A percentile compares a stretch with the other conserved stretches of the same genome.
phyloP scores from a whole-genome alignment of 108 stramenopile species.

The Skeletonema costatum region DNA sequence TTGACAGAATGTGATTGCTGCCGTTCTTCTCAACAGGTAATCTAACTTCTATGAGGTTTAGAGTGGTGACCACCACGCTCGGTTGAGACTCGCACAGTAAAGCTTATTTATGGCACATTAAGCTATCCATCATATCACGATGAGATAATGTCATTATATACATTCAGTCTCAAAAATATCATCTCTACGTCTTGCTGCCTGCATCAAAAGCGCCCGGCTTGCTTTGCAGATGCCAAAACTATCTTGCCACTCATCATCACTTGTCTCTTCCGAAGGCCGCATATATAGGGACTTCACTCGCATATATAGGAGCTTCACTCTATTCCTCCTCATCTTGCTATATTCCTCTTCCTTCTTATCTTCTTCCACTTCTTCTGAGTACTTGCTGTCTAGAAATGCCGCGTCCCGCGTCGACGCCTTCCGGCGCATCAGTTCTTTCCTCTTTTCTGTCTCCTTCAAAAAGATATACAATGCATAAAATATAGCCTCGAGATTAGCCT shows the following conservation, averaged over 20 bases:
- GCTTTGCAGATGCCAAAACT: conserved; percentile 39
- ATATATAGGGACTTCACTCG: too few relatives aligned
- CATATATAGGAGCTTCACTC: neutral
- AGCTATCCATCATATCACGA: too few relatives aligned
- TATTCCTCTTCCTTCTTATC: neutral
- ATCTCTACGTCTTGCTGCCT: too few relatives aligned
- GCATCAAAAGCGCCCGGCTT: neutral
- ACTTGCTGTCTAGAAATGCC: conserved; percentile 14
- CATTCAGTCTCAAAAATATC: too few relatives aligned
- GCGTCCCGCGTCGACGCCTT: conserved; percentile 1
- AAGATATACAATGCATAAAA: conserved; percentile 22
- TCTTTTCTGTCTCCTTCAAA: conserved; percentile 31
- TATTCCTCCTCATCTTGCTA: neutral
- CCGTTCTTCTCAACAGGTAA: too few relatives aligned
- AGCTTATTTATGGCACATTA: too few relatives aligned
- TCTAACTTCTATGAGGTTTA: too few relatives aligned
- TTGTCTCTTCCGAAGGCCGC: conserved; percentile 11
- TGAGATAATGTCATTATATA: too few relatives aligned
- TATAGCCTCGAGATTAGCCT: conserved; percentile 25
- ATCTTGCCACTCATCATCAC: conserved; percentile 34
- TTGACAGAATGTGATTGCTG: too few relatives aligned
- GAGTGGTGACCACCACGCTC: too few relatives aligned
- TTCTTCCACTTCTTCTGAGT: conserved; percentile 17
- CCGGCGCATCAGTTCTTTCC: conserved; percentile 23
- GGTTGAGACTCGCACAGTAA: too few relatives aligned